Evolutionary conservation across 352 stramenopile species (phyloP).

Genomic region (Pythium rishiriense): DNA sequence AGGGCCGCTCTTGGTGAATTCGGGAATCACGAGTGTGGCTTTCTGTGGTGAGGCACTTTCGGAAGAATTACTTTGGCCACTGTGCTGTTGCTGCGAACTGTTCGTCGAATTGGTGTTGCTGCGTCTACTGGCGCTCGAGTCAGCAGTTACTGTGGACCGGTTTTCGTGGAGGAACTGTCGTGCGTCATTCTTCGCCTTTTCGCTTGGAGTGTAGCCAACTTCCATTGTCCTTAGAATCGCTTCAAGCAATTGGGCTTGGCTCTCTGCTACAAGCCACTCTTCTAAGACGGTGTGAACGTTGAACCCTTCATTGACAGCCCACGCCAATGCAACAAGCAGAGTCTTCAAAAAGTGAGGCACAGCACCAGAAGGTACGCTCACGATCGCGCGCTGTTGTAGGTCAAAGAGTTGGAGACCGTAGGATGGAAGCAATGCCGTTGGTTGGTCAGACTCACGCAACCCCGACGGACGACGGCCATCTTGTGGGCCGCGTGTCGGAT

Average conservation of each 20-base stretch:
- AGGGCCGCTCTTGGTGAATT: slow-evolving; percentile 9
- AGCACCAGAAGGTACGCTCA: slow-evolving; percentile 48
- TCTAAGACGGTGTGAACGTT: slow-evolving; percentile 70
- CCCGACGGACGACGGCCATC: neutral
- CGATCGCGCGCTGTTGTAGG: slow-evolving; percentile 74
- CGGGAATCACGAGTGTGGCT: slow-evolving; percentile 9
- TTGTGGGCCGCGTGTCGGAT: slow-evolving; percentile 6
- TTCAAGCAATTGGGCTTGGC: slow-evolving; percentile 55
- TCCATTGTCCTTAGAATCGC: slow-evolving; percentile 74
- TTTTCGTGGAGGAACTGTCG: slow-evolving; percentile 70
- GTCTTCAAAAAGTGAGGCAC: slow-evolving; percentile 70
- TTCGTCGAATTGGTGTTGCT: slow-evolving; percentile 1
- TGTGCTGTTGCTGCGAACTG: neutral
- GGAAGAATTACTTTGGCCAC: neutral
- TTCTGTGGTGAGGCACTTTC: neutral
- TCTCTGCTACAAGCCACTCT: slow-evolving; percentile 61
- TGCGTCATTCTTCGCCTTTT: slow-evolving; percentile 46
- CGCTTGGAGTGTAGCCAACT: slow-evolving; percentile 47
- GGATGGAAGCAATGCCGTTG: slow-evolving; percentile 5
- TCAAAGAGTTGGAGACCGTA: slow-evolving; percentile 67
- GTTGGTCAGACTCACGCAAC: neutral
- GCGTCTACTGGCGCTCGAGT: slow-evolving; percentile 6
- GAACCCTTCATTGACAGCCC: slow-evolving; percentile 72
- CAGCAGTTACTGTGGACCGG: slow-evolving; percentile 7
- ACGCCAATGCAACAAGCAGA: slow-evolving; percentile 55